Conservation (phyloP, 1,284 basidiomycete genomes). For the Jaminaea rosea region DNA sequence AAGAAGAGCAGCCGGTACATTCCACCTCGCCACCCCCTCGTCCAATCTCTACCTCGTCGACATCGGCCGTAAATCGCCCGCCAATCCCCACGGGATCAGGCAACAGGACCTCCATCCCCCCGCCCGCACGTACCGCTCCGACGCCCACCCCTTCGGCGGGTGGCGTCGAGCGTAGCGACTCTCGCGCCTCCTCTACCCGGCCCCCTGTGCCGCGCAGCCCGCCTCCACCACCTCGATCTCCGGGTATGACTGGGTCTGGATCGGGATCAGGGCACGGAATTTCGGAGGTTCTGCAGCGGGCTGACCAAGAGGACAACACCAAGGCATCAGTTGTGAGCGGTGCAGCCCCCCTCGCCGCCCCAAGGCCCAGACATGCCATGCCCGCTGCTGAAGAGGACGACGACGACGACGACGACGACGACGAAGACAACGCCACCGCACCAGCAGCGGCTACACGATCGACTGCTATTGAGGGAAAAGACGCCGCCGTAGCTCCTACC, state of each 20-base stretch:
- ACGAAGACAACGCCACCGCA: background rate
- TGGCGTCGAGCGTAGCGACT: background rate
- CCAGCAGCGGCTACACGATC: background rate
- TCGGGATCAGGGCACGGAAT: background rate
- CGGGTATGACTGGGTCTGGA: background rate
- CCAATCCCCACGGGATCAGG: background rate
- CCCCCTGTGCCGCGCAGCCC: slow-evolving; percentile 5
- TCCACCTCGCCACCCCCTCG: no score
- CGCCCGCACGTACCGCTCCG: background rate
- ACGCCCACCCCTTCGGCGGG: background rate
- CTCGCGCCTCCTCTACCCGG: background rate
- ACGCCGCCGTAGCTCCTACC: background rate
- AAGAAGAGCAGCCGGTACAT: no score
- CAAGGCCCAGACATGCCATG: slow-evolving; percentile 21
- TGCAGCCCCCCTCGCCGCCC: slow-evolving; percentile 22
- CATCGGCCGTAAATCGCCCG: no score
- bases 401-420: slow-evolving; percentile 11
- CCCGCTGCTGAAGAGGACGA: slow-evolving; percentile 29
- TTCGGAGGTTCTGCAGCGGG: background rate
- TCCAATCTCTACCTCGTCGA: no score
- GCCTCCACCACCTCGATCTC: slow-evolving; percentile 3
- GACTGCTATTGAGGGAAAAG: background rate
- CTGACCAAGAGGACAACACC: slow-evolving; percentile 1
- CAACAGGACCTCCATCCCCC: background rate
- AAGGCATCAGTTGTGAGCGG: background rate